A percentile compares a stretch with the other conserved stretches of the same genome.
These are phyloP conservation scores for Solanum clarkiae DNA, from an alignment of 257 asterid genomes.

Conservation along the genomic window DNA sequence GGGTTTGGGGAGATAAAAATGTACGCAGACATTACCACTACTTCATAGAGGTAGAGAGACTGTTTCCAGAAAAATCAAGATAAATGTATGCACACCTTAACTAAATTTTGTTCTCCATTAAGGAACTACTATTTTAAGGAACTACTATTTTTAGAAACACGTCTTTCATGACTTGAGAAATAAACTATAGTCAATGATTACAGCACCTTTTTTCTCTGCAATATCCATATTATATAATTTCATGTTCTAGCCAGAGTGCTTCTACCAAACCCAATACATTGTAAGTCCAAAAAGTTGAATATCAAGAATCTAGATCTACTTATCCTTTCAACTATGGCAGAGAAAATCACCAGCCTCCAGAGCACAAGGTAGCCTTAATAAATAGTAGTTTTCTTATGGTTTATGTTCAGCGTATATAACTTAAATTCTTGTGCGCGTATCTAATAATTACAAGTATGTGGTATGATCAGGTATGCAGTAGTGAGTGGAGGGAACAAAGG, in stretches of 20 bases:
- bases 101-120: too few species aligned
- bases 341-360: neutral
- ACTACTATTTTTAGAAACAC: too few species aligned
- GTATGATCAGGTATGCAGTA: slow-evolving; percentile 19
- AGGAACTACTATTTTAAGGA: too few species aligned
- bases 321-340: neutral
- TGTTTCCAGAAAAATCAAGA: too few species aligned
- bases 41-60: too few species aligned
- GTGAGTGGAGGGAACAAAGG: slow-evolving; percentile 47
- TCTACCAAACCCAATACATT: neutral
- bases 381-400: neutral
- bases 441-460: neutral
- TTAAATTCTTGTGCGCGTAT: neutral
- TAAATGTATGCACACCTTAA: too few species aligned
- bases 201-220: neutral
- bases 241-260: neutral
- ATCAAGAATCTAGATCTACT: neutral
- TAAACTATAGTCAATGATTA: neutral
- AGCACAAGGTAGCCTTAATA: neutral
- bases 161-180: neutral
- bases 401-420: neutral
- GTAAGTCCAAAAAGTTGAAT: neutral
- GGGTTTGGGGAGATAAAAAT: too few species aligned
- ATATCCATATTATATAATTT: neutral
- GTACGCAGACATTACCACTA: too few species aligned